phyloP scores from a whole-genome alignment of 768 basidiomycete species.

The Pisolithus marmoratus region DNA sequence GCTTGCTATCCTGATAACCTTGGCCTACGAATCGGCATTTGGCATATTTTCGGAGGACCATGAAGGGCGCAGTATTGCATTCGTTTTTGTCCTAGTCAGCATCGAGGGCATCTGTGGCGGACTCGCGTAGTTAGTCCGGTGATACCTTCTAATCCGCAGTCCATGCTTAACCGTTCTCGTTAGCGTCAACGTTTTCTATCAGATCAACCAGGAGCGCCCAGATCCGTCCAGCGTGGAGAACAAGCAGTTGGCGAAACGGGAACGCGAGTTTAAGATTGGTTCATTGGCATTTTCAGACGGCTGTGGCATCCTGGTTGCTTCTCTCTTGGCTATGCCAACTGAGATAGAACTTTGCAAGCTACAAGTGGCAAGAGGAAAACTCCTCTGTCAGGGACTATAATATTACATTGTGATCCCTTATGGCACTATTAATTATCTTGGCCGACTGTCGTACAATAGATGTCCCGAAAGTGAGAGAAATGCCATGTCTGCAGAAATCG shows the following conservation, averaged over 20 bases:
- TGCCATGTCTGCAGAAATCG: too few species aligned
- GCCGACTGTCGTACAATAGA: too few species aligned
- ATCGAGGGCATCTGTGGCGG: conserved; percentile 93
- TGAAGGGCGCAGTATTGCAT: conserved; percentile 43
- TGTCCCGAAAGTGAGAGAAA: too few species aligned
- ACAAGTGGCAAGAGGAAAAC: conserved; percentile 66
- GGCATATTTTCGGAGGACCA: conserved; percentile 52
- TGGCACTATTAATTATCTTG: too few species aligned
- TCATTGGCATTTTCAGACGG: conserved; percentile 85
- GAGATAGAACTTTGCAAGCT: conserved; percentile 72
- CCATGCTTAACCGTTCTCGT: background rate
- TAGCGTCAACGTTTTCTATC: conserved; percentile 85
- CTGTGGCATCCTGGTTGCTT: conserved; percentile 53
- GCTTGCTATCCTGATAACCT: conserved; percentile 51
- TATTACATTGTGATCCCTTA: too few species aligned
- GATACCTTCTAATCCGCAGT: conserved; percentile 3
- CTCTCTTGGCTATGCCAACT: conserved; percentile 36
- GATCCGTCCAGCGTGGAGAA: conserved; percentile 42
- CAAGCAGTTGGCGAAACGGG: conserved; percentile 60
- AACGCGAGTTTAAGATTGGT: conserved; percentile 86
- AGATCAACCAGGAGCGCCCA: conserved; percentile 67
- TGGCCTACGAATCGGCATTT: conserved; percentile 62
- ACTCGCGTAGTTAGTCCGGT: conserved; percentile 69
- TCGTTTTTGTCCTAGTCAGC: conserved; percentile 74
- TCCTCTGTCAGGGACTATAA: conserved; percentile 60